These are phyloP conservation scores for Ascochyta rabiei DNA, from an alignment of 2,329 filamentous ascomycete genomes.

Conservation along the genomic window DNA sequence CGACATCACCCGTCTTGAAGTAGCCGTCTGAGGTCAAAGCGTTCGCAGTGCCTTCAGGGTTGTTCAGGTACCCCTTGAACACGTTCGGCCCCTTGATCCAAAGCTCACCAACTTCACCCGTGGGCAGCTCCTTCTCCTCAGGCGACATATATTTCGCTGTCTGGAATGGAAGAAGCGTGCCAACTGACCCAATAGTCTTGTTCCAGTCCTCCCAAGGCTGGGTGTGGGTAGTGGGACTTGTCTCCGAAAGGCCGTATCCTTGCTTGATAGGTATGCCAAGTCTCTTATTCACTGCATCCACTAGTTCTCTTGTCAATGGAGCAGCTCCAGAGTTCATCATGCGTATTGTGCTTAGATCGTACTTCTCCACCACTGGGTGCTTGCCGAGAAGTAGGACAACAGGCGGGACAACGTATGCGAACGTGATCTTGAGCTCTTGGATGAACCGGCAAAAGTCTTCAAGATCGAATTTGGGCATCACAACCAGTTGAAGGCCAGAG, in stretches of 20 bases:
- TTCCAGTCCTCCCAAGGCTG: constrained; percentile 79
- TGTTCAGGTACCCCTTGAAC: constrained; percentile 79
- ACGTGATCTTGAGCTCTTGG: constrained; percentile 76
- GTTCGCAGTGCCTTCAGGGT: constrained; percentile 71
- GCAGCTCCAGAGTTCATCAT: constrained; percentile 90
- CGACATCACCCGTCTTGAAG: constrained; percentile 90
- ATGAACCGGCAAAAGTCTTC: constrained; percentile 78
- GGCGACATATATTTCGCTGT: constrained; percentile 78
- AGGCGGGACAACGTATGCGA: constrained; percentile 82
- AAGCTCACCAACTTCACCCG: constrained; percentile 63
- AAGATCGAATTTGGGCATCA: constrained; percentile 82
- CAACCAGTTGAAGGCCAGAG: constrained; percentile 68
- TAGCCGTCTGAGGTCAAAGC: constrained; percentile 78
- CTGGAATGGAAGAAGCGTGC: constrained; percentile 78
- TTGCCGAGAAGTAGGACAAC: constrained; percentile 82
- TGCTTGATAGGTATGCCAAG: constrained; percentile 85
- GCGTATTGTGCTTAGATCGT: constrained; percentile 77
- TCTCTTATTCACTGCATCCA: constrained; percentile 74
- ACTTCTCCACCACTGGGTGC: constrained; percentile 76
- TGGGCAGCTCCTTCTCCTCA: constrained; percentile 63
- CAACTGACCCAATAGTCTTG: constrained; percentile 76
- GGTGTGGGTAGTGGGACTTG: constrained; percentile 76
- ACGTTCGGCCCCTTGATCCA: constrained; percentile 82
- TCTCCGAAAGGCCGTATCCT: constrained; percentile 89
- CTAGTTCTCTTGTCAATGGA: constrained; percentile 79